These are phyloP conservation scores for Amaranthus tricolor DNA, from an alignment of 179 eudicot genomes.

Conservation along the genomic window DNA sequence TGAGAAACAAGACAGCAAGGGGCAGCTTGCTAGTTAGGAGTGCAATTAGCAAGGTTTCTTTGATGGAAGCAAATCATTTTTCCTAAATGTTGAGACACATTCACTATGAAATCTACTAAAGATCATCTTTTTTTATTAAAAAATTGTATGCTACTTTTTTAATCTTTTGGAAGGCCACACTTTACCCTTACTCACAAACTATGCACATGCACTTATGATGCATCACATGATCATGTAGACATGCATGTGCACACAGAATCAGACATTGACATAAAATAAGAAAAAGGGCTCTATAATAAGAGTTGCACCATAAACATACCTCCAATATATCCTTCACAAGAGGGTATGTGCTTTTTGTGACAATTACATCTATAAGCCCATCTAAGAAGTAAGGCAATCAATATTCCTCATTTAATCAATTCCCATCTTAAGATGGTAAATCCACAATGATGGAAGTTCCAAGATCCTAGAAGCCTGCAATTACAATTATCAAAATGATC, in stretches of 20 bases:
- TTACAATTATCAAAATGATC: background rate
- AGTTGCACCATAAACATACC: background rate
- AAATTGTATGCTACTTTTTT: too few relatives aligned
- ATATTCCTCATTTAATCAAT: background rate
- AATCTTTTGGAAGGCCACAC: too few relatives aligned
- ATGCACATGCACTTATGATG: background rate
- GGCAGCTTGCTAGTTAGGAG: background rate
- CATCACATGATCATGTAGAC: slow-evolving; percentile 4
- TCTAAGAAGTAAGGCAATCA: background rate
- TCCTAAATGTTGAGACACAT: background rate
- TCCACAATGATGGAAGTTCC: background rate
- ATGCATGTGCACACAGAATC: background rate
- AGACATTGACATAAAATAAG: too few relatives aligned
- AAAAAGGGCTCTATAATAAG: background rate
- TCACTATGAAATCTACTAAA: background rate
- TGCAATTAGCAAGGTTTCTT: background rate
- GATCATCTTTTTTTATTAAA: background rate
- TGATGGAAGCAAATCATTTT: background rate
- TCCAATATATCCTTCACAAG: background rate
- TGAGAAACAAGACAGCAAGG: background rate
- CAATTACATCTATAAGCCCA: background rate
- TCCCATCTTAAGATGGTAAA: background rate
- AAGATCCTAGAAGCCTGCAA: background rate
- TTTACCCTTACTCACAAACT: background rate
- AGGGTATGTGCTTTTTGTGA: background rate